A percentile compares a stretch with the other conserved stretches of the same genome.
phyloP scores from a whole-genome alignment of 1,139 yeast genomes.

The Pichia sp. region DNA sequence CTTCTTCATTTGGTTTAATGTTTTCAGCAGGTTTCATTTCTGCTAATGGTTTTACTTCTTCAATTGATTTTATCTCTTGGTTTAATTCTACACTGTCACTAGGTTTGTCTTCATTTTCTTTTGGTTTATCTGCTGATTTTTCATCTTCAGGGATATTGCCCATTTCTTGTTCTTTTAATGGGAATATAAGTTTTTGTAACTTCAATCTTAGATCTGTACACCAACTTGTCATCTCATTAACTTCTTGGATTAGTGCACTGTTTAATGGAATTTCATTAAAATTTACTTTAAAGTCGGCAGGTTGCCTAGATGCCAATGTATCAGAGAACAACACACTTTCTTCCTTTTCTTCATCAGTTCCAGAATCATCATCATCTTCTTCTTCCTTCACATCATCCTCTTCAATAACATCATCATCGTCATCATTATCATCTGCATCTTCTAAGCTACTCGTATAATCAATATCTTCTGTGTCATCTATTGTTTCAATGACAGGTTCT shows the following conservation, averaged over 20 bases:
- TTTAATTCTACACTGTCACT: too few relatives aligned
- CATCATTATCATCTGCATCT: slow-evolving; percentile 3
- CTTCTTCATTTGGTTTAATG: background rate
- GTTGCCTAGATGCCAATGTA: slow-evolving; percentile 26
- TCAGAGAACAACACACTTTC: slow-evolving; percentile 8
- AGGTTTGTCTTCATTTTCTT: slow-evolving; percentile 1
- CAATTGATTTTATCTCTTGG: too few relatives aligned
- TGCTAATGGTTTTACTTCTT: background rate
- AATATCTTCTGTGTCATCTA: slow-evolving; percentile 10
- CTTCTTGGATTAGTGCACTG: slow-evolving; percentile 19
- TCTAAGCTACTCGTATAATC: slow-evolving; percentile 10
- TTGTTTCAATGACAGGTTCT: slow-evolving; percentile 6
- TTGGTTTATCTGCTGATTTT: background rate
- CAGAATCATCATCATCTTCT: slow-evolving; percentile 6
- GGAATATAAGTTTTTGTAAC: slow-evolving; percentile 22
- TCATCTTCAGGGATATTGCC: slow-evolving; percentile 5
- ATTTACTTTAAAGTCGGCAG: slow-evolving; percentile 18
- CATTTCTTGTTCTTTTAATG: slow-evolving; percentile 10
- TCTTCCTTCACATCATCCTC: slow-evolving; percentile 10
- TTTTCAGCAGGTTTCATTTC: slow-evolving; percentile 1
- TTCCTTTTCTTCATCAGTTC: slow-evolving; percentile 4
- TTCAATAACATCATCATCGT: slow-evolving; percentile 5
- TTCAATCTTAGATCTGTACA: slow-evolving; percentile 21
- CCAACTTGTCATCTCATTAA: slow-evolving; percentile 16
- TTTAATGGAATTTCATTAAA: slow-evolving; percentile 19